Percentiles rank a stretch among this genome's conserved stretches.
Evolutionary conservation across 2,329 filamentous ascomycete species (phyloP).

Genomic region (Echinosphaeria canescens): DNA sequence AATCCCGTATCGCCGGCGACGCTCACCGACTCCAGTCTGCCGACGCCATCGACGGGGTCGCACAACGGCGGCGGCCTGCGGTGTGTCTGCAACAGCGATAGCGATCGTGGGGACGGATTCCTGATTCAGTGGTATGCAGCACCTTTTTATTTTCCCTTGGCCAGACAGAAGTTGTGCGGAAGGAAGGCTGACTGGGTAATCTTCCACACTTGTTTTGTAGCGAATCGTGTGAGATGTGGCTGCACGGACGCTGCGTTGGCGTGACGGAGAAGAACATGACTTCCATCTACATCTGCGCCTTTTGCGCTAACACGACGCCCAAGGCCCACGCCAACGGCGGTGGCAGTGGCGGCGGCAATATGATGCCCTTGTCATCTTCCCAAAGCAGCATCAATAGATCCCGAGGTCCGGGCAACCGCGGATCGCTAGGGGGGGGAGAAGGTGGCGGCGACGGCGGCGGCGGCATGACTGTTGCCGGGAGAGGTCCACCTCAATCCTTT

Average conservation of each 20-base stretch:
- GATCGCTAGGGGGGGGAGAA: too few species aligned
- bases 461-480: too few species aligned
- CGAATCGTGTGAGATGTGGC: constrained; percentile 42
- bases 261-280: constrained; percentile 33
- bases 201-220: too few species aligned
- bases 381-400: too few species aligned
- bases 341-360: constrained; percentile 68
- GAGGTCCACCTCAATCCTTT: too few species aligned
- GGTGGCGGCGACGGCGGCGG: too few species aligned
- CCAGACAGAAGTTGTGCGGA: too few species aligned
- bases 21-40: constrained; percentile 23
- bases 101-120: constrained; percentile 22
- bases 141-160: too few species aligned
- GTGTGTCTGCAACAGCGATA: constrained; percentile 31
- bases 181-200: constrained; percentile 1
- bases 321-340: constrained; percentile 62
- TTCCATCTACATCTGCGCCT: constrained; percentile 39
- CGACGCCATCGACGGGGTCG: constrained; percentile 19
- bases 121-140: constrained; percentile 39
- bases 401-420: too few species aligned
- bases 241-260: constrained; percentile 40
- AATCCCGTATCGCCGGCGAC: constrained; percentile 25
- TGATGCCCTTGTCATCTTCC: too few species aligned
- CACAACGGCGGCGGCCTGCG: constrained; percentile 23
- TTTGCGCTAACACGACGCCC: constrained; percentile 33